These are phyloP conservation scores for Boletus reticuloceps DNA, from an alignment of 768 basidiomycete species.

Conservation along the genomic window DNA sequence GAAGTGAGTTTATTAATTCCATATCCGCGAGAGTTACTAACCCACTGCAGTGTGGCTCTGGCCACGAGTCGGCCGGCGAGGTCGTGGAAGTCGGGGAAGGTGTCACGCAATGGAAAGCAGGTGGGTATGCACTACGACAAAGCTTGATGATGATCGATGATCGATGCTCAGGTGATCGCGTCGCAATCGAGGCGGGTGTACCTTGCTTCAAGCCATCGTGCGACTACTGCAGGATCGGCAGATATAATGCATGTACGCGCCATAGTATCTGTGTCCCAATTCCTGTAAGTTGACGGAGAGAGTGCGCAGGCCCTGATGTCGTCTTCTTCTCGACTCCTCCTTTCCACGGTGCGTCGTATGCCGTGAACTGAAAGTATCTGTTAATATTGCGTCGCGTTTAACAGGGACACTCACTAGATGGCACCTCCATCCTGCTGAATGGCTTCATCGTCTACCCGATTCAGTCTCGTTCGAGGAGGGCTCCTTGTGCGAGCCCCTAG, in stretches of 20 bases:
- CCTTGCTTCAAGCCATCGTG: constrained; percentile 64
- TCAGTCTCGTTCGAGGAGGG: constrained; percentile 66
- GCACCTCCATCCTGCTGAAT: constrained; percentile 66
- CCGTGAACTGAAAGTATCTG: not conserved
- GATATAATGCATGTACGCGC: constrained; percentile 56
- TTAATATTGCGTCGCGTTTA: not conserved
- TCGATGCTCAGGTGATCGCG: constrained; percentile 50
- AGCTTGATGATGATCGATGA: not conserved
- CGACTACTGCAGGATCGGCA: constrained; percentile 58
- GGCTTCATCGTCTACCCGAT: constrained; percentile 64
- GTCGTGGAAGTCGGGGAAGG: constrained; percentile 62
- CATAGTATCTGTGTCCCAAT: not conserved
- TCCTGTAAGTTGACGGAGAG: not conserved
- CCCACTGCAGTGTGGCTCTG: constrained; percentile 54
- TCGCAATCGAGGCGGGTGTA: constrained; percentile 68
- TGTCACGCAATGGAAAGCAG: constrained; percentile 63
- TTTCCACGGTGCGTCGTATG: constrained; percentile 47
- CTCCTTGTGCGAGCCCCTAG: constrained; percentile 63
- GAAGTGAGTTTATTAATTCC: constrained; percentile 39
- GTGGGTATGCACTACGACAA: constrained; percentile 27
- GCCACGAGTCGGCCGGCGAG: constrained; percentile 70
- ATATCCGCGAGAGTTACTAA: not conserved
- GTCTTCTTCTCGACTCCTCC: constrained; percentile 75
- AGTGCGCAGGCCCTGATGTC: constrained; percentile 34
- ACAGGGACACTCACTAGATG: constrained; percentile 61